These are phyloP conservation scores for Orbilia ellipsospora DNA, from an alignment of 2,329 filamentous ascomycete species.

Conservation along the genomic window DNA sequence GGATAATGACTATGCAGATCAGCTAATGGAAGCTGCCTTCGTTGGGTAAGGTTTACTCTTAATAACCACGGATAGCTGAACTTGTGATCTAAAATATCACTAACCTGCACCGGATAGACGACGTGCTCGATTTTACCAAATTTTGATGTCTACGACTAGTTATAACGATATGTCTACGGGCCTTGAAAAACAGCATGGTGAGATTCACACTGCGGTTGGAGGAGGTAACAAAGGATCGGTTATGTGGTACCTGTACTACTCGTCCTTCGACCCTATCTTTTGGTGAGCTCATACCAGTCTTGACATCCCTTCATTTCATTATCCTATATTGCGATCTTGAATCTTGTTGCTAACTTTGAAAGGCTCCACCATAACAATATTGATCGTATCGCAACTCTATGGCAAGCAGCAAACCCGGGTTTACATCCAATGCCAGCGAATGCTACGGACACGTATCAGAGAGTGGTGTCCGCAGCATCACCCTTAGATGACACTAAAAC, in stretches of 20 bases:
- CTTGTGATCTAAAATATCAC: too few relatives aligned
- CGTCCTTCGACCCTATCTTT: slow-evolving; percentile 60
- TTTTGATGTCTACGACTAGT: slow-evolving; percentile 51
- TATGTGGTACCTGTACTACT: slow-evolving; percentile 58
- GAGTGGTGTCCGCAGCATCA: slow-evolving; percentile 19
- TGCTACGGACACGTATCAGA: slow-evolving; percentile 52
- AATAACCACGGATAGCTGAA: too few relatives aligned
- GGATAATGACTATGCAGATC: slow-evolving; percentile 19
- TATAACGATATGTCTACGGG: slow-evolving; percentile 56
- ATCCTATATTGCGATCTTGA: slow-evolving; percentile 17
- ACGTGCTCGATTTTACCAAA: slow-evolving; percentile 56
- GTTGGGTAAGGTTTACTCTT: neutral
- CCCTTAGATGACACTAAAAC: slow-evolving; percentile 52
- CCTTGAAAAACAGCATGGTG: slow-evolving; percentile 58
- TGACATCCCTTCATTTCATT: neutral
- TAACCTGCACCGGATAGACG: slow-evolving; percentile 21
- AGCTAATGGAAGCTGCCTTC: neutral
- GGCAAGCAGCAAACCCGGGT: slow-evolving; percentile 58
- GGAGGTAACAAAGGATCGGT: slow-evolving; percentile 47
- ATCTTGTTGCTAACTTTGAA: neutral
- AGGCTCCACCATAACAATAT: slow-evolving; percentile 58
- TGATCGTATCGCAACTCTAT: slow-evolving; percentile 59
- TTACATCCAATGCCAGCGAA: slow-evolving; percentile 25
- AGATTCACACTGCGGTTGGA: slow-evolving; percentile 55
- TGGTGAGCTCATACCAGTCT: slow-evolving; percentile 45